Evolutionary conservation across 2,329 filamentous ascomycete genomes (phyloP).

Genomic region (Exserohilum turcica): DNA sequence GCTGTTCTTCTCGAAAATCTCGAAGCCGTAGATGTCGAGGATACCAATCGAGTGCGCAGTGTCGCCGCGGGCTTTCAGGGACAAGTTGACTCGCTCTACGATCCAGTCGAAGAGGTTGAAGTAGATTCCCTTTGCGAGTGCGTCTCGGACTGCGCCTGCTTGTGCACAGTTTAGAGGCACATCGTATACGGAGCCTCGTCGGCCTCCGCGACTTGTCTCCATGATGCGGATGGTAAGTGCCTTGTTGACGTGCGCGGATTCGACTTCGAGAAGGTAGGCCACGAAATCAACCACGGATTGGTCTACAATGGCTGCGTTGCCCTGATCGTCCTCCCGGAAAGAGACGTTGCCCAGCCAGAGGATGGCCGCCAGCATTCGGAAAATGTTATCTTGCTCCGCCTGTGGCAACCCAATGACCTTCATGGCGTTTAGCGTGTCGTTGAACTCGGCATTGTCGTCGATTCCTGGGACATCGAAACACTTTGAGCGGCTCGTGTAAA

Average conservation of each 20-base stretch:
- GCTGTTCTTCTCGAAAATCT: conserved; percentile 98
- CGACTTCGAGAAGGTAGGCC: conserved; percentile 89
- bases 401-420: conserved; percentile 87
- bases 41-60: conserved; percentile 90
- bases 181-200: conserved; percentile 70
- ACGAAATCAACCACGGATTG: conserved; percentile 93
- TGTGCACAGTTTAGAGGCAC: conserved; percentile 86
- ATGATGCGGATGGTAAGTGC: conserved; percentile 89
- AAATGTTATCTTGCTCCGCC: conserved; percentile 91
- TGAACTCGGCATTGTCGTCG: conserved; percentile 86
- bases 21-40: conserved; percentile 97
- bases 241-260: conserved; percentile 77
- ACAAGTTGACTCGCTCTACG: conserved; percentile 86
- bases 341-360: conserved; percentile 95
- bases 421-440: conserved; percentile 93
- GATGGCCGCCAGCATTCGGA: conserved; percentile 89
- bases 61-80: conserved; percentile 76
- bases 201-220: conserved; percentile 69
- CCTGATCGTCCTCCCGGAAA: conserved; percentile 85
- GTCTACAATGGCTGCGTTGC: conserved; percentile 85
- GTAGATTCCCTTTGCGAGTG: conserved; percentile 93
- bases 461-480: conserved; percentile 94
- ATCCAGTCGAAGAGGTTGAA: conserved; percentile 99
- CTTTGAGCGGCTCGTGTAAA: conserved; percentile 92
- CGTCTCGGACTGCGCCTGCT: conserved; percentile 84